phyloP scores from a whole-genome alignment of 176 grass and related monocot genomes.

The Hordeum vulgare region MorexV3_pseudomolecules_assembly NC_058522.1:364096281-364096780 shows the following conservation, averaged over 20 bases:
- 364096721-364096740: neutral
- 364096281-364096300: conserved; percentile 84
- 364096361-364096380: neutral
- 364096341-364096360: neutral
- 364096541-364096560: conserved; percentile 36
- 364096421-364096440: conserved; percentile 70
- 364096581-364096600: conserved; percentile 82
- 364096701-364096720: conserved; percentile 1
- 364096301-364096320: conserved; percentile 58
- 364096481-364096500: conserved; percentile 15
- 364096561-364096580: conserved; percentile 83
- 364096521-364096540: neutral
- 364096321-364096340: conserved; percentile 18
- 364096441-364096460: conserved; percentile 80
- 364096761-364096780: neutral
- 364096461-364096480: conserved; percentile 88
- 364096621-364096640: conserved; percentile 70
- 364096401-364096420: conserved; percentile 67
- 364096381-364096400: conserved; percentile 66
- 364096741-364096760: neutral
- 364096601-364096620: conserved; percentile 85
- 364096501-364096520: conserved; percentile 6
- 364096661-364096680: conserved; percentile 8
- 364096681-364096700: conserved; percentile 7
- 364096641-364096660: conserved; percentile 40